Evolutionary conservation across 441 rosid genomes (phyloP), one percentile per base, ranked within the genome.

Genomic region (Pelargonium cotyledonis): DNA sequence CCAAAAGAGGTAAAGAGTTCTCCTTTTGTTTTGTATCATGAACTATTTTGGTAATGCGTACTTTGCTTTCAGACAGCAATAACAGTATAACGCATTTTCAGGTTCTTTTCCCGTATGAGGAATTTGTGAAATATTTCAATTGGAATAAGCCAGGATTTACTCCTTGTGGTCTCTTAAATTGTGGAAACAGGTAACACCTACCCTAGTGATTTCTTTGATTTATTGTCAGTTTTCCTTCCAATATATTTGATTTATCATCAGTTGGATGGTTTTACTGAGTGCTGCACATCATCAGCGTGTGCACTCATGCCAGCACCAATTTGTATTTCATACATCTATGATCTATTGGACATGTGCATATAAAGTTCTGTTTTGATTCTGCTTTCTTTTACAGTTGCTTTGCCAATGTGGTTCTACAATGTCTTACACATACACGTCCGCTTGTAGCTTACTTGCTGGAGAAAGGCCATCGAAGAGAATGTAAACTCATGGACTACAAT

Each of bases 341-440:
- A 18, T 19, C 8, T 60, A 9, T 61, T 8, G 31, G 38, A 31
- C 38, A 31, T 26, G n/a, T 61, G 38, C 11, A 19, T 11, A 18
- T 53, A 53, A 53, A 47, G 4, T 47, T 47, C n/a, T 53, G 21
- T 53, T 16, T 14, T 65, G 51, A 1, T 68, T 69, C 53, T 55
- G 26, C 21, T n/a, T 73, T 10, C 78, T 11, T 63, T 35, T 16
- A 41, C 91, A 95, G 98, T 70, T 95, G 98, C 86, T 95, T 84
- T 72, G 99, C 97, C 71, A 92, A 92, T 80, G 99, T 86, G 77
- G 90, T 95, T 68, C 81, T 95, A 68, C 99, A 95, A 79, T 95
- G 99, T 80, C 96, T 95, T 69, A 77, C 91, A 21, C 86, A 85
- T 76, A 92, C 99, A 9, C 79, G 85, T 71, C 99, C 99, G 10